These are phyloP conservation scores for Ceratocystis cubensis DNA, from an alignment of 2,329 filamentous ascomycete species.

Conservation along the genomic window DNA sequence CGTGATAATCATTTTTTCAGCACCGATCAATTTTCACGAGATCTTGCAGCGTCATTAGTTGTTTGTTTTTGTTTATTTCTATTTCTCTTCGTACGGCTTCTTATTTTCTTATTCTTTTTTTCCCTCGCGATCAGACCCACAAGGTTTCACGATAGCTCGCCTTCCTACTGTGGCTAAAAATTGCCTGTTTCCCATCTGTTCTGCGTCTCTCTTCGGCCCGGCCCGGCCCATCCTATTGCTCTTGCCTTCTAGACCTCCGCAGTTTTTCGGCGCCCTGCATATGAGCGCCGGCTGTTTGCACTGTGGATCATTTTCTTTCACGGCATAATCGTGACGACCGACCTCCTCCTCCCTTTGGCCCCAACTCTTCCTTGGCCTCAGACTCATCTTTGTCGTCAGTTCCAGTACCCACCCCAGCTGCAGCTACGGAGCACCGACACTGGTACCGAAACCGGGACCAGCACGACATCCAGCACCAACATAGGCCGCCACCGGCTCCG, in stretches of 20 bases:
- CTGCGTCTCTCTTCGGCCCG: not conserved
- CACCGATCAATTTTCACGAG: slow-evolving; percentile 6
- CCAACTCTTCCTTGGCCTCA: slow-evolving; percentile 6
- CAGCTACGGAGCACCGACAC: slow-evolving; percentile 8
- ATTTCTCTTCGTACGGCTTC: not conserved
- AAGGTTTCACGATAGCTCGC: slow-evolving; percentile 5
- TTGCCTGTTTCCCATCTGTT: not conserved
- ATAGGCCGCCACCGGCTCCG: not conserved
- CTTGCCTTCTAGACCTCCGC: slow-evolving; percentile 1
- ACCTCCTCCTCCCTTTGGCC: slow-evolving; percentile 18
- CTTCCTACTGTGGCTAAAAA: not conserved
- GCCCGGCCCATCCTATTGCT: not conserved
- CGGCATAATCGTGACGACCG: slow-evolving; percentile 20
- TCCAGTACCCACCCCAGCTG: not conserved
- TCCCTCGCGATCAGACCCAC: not conserved
- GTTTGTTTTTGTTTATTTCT: slow-evolving; percentile 1
- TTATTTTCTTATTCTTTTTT: not conserved
- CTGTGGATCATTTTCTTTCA: slow-evolving; percentile 20
- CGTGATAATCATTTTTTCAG: not conserved
- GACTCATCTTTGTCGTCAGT: too few species aligned
- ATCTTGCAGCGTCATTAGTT: slow-evolving; percentile 16
- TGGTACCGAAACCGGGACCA: not conserved
- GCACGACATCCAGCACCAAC: not conserved
- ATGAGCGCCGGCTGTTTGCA: slow-evolving; percentile 18
- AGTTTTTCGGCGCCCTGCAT: slow-evolving; percentile 21